Evolutionary conservation across 495 filamentous ascomycete genomes (phyloP).

Genomic region (Lepidopterella palustris): DNA sequence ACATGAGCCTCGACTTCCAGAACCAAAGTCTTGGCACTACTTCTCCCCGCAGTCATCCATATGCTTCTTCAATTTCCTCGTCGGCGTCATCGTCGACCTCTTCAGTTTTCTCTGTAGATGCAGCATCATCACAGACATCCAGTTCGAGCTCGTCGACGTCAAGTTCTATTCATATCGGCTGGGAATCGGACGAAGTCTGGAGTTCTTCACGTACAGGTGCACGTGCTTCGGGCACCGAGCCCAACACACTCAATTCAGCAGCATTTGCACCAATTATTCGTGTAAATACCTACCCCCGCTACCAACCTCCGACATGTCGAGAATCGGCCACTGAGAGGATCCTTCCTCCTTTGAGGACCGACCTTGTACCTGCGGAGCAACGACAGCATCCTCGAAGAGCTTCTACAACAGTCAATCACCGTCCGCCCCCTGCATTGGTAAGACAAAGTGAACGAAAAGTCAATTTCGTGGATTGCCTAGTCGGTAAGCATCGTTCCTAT

Average conservation of each 20-base stretch:
- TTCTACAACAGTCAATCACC: slow-evolving; percentile 43
- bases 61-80: slow-evolving; percentile 61
- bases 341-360: slow-evolving; percentile 24
- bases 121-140: slow-evolving; percentile 52
- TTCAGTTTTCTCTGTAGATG: slow-evolving; percentile 74
- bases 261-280: slow-evolving; percentile 20
- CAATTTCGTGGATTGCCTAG: slow-evolving; percentile 94
- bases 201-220: slow-evolving; percentile 6
- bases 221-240: neutral
- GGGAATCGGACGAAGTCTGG: slow-evolving; percentile 26
- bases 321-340: slow-evolving; percentile 15
- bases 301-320: slow-evolving; percentile 22
- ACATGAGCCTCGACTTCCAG: slow-evolving; percentile 25
- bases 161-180: slow-evolving; percentile 8
- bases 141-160: slow-evolving; percentile 40
- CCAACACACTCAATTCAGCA: slow-evolving; percentile 1
- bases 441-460: slow-evolving; percentile 91
- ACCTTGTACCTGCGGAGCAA: slow-evolving; percentile 48
- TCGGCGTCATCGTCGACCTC: slow-evolving; percentile 67
- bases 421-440: slow-evolving; percentile 70
- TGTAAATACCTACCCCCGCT: slow-evolving; percentile 22
- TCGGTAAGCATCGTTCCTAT: slow-evolving; percentile 66
- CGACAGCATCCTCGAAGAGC: slow-evolving; percentile 75
- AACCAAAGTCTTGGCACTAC: slow-evolving; percentile 18
- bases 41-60: slow-evolving; percentile 41